Evolutionary conservation across 2,329 filamentous ascomycete genomes (phyloP).

Genomic region (Aspergillus sp.): DNA sequence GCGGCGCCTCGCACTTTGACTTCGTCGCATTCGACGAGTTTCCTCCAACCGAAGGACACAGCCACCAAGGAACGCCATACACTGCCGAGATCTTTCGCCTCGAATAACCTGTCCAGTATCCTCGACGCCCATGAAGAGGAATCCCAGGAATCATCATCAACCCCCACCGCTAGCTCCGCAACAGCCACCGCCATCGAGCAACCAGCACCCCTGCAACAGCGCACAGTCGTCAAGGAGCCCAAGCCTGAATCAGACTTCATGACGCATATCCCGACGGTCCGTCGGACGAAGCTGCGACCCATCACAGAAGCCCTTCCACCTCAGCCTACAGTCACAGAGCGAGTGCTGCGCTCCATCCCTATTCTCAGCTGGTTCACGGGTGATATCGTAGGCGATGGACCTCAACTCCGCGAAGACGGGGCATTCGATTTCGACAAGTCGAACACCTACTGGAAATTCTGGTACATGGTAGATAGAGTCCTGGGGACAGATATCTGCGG

Average conservation of each 20-base stretch:
- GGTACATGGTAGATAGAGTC: slow-evolving; percentile 58
- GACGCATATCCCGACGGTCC: slow-evolving; percentile 66
- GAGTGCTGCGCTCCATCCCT: slow-evolving; percentile 66
- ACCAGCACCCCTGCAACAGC: slow-evolving; percentile 31
- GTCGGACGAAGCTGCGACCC: slow-evolving; percentile 65
- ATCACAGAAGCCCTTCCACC: slow-evolving; percentile 71
- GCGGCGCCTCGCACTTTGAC: slow-evolving; percentile 37
- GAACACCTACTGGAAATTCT: slow-evolving; percentile 62
- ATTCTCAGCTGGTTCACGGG: slow-evolving; percentile 71
- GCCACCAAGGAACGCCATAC: slow-evolving; percentile 34
- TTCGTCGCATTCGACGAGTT: slow-evolving; percentile 38
- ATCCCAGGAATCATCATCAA: slow-evolving; percentile 33
- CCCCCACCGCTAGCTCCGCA: slow-evolving; percentile 46
- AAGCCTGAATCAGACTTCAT: slow-evolving; percentile 49
- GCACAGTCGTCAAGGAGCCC: slow-evolving; percentile 27
- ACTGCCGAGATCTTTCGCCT: slow-evolving; percentile 43
- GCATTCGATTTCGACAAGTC: slow-evolving; percentile 69
- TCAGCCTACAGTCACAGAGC: slow-evolving; percentile 65
- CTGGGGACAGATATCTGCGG: slow-evolving; percentile 65
- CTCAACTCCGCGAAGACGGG: slow-evolving; percentile 48
- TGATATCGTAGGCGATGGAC: slow-evolving; percentile 51
- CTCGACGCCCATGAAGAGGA: slow-evolving; percentile 34
- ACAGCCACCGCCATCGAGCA: slow-evolving; percentile 37
- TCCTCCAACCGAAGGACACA: slow-evolving; percentile 32
- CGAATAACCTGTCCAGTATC: slow-evolving; percentile 39